Base-by-base conservation (phyloP, 2,329 filamentous ascomycete genomes). In the Coniochaeta ligniaria region DNA sequence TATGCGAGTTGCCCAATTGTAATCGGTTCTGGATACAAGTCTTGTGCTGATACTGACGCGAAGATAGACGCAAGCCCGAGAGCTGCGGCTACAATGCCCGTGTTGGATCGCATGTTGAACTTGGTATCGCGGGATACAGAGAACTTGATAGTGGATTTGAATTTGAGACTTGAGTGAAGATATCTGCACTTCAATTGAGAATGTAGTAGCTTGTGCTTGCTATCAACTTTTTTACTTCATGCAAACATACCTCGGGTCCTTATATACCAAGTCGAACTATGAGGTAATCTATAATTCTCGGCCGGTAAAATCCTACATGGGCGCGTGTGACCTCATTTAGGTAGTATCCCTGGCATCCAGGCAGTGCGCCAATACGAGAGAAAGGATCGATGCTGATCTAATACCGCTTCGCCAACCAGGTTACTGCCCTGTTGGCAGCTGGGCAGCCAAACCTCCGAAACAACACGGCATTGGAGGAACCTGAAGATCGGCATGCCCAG, bases 1-100 rank as follows among this genome's bases (percentile, higher is more conserved):
- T 56, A 60, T 20, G 35, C 52, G 17, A 57, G 12, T 35, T 24
- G 35, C 4, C 59, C 59, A 31, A 60, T 56, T 31, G 50, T 57
- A 17, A 60, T 60, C 26, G 59, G 59, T 12, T 43, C 50, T 4
- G 59, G 59, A 11, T 45, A 60, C 6, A 28, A 50, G 6, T 57
- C 54, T 57, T 57, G 54, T 22, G 54, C 54, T 24, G 28, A 36
- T 26, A 24, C 54, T 2, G 54, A 36, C 3, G 17, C n/a, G 12
- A 38, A 22, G 5, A 38, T 31, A 11, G 47, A 52, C 7, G 47
- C 47, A n/a, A 52, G 47, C 47, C 47, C 47, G 47, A 52, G 14
- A n/a, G 26, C 47, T 16, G 47, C 24, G 4, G 24, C 31, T 16
- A 31, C 14, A 1, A 52, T 52, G 47, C 9, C 5, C 17, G 24